A percentile compares a stretch with the other conserved stretches of the same genome.
phyloP scores from a whole-genome alignment of 208 protist genomes.

The Acanthamoeba polyphaga region DNA sequence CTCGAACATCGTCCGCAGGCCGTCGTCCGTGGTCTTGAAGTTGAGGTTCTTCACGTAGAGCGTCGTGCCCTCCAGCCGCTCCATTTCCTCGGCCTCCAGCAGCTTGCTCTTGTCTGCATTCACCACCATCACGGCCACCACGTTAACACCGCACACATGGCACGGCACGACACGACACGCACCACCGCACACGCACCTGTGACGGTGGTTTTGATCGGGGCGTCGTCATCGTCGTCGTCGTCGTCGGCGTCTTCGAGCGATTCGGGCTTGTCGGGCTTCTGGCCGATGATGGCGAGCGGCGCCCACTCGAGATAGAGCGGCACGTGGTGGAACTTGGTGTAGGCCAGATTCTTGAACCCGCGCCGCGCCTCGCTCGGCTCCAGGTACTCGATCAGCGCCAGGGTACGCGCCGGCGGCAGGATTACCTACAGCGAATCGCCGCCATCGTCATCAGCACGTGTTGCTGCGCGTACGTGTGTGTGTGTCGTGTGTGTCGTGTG shows the following conservation, averaged over 20 bases:
- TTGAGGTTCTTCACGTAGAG: slow-evolving; percentile 95
- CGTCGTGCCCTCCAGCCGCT: slow-evolving; percentile 25
- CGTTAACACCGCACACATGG: background rate
- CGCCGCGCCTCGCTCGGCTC: slow-evolving; percentile 91
- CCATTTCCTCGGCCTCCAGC: slow-evolving; percentile 42
- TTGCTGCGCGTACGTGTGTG: too few relatives aligned
- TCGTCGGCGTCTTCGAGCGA: background rate
- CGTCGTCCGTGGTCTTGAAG: slow-evolving; percentile 93
- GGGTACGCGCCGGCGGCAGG: slow-evolving; percentile 86
- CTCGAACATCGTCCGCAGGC: slow-evolving; percentile 84
- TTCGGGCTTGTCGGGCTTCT: background rate
- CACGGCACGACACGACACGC: background rate
- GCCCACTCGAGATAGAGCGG: slow-evolving; percentile 99
- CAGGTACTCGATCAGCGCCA: slow-evolving; percentile 90
- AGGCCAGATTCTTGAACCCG: slow-evolving; percentile 96
- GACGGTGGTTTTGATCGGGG: background rate
- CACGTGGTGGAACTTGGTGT: slow-evolving; percentile 94
- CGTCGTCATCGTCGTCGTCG: background rate
- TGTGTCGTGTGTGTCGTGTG: background rate
- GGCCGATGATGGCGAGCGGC: slow-evolving; percentile 90
- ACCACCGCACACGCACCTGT: background rate
- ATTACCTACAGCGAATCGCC: slow-evolving; percentile 73
- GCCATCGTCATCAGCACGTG: background rate
- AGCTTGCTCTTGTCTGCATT: slow-evolving; percentile 1
- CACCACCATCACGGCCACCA: background rate